These are phyloP conservation scores for Phaseolus lunatus DNA, from an alignment of 306 rosid genomes.

Conservation along the genomic window DNA sequence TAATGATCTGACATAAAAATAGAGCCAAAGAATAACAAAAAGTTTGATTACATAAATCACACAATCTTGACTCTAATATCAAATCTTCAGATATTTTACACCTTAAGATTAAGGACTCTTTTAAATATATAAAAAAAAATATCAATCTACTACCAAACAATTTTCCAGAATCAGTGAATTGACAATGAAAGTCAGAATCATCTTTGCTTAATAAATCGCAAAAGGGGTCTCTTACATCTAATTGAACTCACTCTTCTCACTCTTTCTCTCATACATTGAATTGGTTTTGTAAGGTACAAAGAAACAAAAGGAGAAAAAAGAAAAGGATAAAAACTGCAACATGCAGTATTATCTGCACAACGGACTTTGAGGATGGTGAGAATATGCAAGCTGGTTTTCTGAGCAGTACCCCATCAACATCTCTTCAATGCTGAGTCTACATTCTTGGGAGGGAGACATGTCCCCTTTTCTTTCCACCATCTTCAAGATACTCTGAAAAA, in stretches of 20 bases:
- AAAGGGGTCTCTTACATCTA: slow-evolving; percentile 45
- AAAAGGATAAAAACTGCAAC: slow-evolving; percentile 30
- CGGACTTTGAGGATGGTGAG: slow-evolving; percentile 80
- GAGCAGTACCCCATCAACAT: slow-evolving; percentile 49
- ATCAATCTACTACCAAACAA: neutral
- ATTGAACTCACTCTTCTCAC: slow-evolving; percentile 32
- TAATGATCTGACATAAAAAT: neutral
- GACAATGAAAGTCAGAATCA: slow-evolving; percentile 19
- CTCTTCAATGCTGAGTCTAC: slow-evolving; percentile 53
- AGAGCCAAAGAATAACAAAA: neutral
- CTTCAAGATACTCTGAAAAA: slow-evolving; percentile 73
- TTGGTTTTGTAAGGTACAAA: slow-evolving; percentile 33
- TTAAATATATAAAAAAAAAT: neutral
- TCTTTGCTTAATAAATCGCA: slow-evolving; percentile 38
- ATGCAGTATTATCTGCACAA: slow-evolving; percentile 68
- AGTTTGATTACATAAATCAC: neutral
- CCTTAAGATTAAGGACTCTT: neutral
- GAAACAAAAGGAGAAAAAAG: neutral
- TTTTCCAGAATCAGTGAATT: neutral
- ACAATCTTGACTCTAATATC: neutral
- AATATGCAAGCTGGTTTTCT: slow-evolving; percentile 55
- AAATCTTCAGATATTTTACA: neutral
- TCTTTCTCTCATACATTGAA: slow-evolving; percentile 36
- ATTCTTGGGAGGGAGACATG: slow-evolving; percentile 46
- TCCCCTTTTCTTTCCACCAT: slow-evolving; percentile 67